A percentile compares a stretch with the other conserved stretches of the same genome.
Evolutionary conservation across 2,329 filamentous ascomycete species (phyloP).

Genomic region (Fusarium chaquense): DNA sequence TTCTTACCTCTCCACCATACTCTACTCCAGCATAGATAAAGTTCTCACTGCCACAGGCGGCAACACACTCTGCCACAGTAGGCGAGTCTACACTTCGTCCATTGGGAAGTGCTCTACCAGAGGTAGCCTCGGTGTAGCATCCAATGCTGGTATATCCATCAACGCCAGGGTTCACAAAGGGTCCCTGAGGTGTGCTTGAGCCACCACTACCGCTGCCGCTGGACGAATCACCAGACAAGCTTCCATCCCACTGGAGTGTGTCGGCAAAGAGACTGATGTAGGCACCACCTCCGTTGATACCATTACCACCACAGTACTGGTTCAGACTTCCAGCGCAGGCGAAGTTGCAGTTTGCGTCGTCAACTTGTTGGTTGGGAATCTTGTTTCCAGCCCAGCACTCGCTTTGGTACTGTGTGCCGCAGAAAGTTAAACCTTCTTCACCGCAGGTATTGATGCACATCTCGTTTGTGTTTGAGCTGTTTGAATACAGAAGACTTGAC

Average conservation of each 20-base stretch:
- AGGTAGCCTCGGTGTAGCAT: slow-evolving; percentile 54
- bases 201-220: background rate
- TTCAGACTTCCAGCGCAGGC: slow-evolving; percentile 62
- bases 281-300: slow-evolving; percentile 50
- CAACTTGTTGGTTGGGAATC: slow-evolving; percentile 59
- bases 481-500: slow-evolving; percentile 55
- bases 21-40: slow-evolving; percentile 54
- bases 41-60: slow-evolving; percentile 47
- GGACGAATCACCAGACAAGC: background rate
- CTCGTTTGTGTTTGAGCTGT: slow-evolving; percentile 57
- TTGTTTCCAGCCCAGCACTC: slow-evolving; percentile 68
- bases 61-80: slow-evolving; percentile 53
- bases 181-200: slow-evolving; percentile 15
- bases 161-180: slow-evolving; percentile 54
- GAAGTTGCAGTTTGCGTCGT: slow-evolving; percentile 63
- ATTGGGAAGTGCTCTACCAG: slow-evolving; percentile 51
- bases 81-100: slow-evolving; percentile 40
- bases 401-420: slow-evolving; percentile 61
- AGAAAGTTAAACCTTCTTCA: slow-evolving; percentile 54
- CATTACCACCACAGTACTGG: slow-evolving; percentile 67
- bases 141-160: slow-evolving; percentile 53
- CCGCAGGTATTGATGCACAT: slow-evolving; percentile 61
- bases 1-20: slow-evolving; percentile 54
- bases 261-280: slow-evolving; percentile 65
- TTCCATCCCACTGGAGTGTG: slow-evolving; percentile 43